Percentiles rank a stretch among this genome's conserved stretches.
Conservation (phyloP, 768 basidiomycete genomes). For the Tephrocybe rancida region DNA sequence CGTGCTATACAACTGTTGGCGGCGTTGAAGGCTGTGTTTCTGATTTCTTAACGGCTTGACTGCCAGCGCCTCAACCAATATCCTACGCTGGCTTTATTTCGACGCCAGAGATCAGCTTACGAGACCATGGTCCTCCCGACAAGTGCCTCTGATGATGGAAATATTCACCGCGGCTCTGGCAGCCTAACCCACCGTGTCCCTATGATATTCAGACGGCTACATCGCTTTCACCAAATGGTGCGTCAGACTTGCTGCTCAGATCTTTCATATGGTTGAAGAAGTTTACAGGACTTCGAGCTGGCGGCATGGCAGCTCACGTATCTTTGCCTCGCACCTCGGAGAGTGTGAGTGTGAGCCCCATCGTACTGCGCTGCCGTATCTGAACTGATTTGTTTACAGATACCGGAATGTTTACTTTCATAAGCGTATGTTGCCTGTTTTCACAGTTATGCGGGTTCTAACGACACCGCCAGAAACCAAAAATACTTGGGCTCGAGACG, state of each 20-base stretch:
- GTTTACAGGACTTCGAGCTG: slow-evolving; percentile 86
- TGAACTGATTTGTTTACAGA: slow-evolving; percentile 38
- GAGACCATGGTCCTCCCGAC: slow-evolving; percentile 42
- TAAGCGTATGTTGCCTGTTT: slow-evolving; percentile 65
- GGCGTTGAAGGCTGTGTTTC: not conserved
- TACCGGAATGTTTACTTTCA: slow-evolving; percentile 98
- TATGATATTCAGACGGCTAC: slow-evolving; percentile 76
- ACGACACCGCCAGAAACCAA: slow-evolving; percentile 73
- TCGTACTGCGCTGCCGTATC: not conserved
- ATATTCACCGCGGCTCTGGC: slow-evolving; percentile 31
- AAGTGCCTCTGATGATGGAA: slow-evolving; percentile 42
- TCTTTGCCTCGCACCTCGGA: slow-evolving; percentile 86
- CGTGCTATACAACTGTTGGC: slow-evolving; percentile 7
- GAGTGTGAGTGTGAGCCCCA: slow-evolving; percentile 65
- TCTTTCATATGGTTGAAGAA: slow-evolving; percentile 4
- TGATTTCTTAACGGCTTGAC: not conserved
- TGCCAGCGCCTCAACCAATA: not conserved
- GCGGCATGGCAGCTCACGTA: slow-evolving; percentile 97
- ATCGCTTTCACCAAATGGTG: slow-evolving; percentile 89
- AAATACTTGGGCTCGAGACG: slow-evolving; percentile 97
- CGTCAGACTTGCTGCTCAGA: slow-evolving; percentile 17
- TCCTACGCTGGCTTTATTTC: slow-evolving; percentile 40
- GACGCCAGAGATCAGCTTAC: slow-evolving; percentile 34
- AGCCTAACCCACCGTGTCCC: slow-evolving; percentile 64
- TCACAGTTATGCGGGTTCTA: not conserved